Conservation (phyloP, 2,329 filamentous ascomycete species). For the Phialophora macrospora region DNA sequence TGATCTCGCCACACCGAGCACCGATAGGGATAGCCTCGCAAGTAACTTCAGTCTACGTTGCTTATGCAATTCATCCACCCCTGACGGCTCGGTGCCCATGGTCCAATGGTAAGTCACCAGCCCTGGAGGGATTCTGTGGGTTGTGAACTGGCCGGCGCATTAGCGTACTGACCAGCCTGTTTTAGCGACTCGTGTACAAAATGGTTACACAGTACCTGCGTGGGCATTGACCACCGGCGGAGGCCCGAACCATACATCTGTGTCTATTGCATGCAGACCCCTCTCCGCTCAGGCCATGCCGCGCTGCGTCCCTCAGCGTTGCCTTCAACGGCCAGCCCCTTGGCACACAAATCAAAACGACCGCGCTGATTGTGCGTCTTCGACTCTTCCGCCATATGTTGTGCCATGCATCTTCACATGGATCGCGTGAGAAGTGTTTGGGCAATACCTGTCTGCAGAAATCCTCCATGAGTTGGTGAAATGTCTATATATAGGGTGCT, state of each 20-base stretch:
- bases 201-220: slow-evolving; percentile 65
- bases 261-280: slow-evolving; percentile 55
- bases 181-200: slow-evolving; percentile 65
- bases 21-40: slow-evolving; percentile 58
- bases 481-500: slow-evolving; percentile 7
- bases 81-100: slow-evolving; percentile 62
- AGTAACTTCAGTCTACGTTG: slow-evolving; percentile 61
- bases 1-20: slow-evolving; percentile 58
- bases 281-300: slow-evolving; percentile 45
- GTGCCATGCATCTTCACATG: neutral
- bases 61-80: slow-evolving; percentile 57
- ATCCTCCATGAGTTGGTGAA: neutral
- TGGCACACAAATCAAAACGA: slow-evolving; percentile 38
- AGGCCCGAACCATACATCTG: slow-evolving; percentile 57
- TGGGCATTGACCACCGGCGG: slow-evolving; percentile 58
- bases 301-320: slow-evolving; percentile 29
- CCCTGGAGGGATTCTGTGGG: neutral
- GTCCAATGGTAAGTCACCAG: slow-evolving; percentile 58
- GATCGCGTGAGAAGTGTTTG: neutral
- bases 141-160: neutral
- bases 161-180: slow-evolving; percentile 11
- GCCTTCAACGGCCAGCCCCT: slow-evolving; percentile 33
- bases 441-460: neutral
- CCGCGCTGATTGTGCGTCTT: slow-evolving; percentile 20
- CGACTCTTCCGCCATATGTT: neutral